A percentile compares a stretch with the other conserved stretches of the same genome.
Evolutionary conservation across 257 asterid species (phyloP).

Genomic region (Solanum phureja): DNA sequence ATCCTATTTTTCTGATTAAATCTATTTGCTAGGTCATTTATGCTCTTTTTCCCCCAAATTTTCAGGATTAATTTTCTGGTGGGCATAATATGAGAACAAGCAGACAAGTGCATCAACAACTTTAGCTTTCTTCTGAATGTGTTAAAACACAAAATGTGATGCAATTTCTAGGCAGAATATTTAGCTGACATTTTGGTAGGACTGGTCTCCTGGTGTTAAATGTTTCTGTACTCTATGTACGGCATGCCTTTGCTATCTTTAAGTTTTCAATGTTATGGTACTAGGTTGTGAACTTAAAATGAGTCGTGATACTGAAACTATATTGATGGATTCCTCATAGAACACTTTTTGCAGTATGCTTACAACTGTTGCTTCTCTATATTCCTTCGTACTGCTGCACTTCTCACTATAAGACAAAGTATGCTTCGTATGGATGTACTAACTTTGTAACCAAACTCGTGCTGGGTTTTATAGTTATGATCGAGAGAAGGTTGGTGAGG

Average conservation of each 20-base stretch:
- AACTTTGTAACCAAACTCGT: conserved; percentile 1
- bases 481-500: conserved; percentile 13
- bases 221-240: neutral
- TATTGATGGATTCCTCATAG: neutral
- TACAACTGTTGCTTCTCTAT: neutral
- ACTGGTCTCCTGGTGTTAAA: neutral
- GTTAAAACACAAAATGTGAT: neutral
- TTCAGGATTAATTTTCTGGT: conserved; percentile 12
- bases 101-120: neutral
- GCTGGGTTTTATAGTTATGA: conserved; percentile 11
- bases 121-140: neutral
- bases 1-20: neutral
- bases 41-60: neutral
- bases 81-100: neutral
- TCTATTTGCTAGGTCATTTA: neutral
- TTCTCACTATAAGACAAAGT: neutral
- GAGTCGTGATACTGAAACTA: neutral
- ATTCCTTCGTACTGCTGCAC: neutral
- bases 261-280: neutral
- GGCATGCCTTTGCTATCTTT: neutral
- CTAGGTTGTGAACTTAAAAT: neutral
- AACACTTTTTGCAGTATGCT: neutral
- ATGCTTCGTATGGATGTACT: neutral
- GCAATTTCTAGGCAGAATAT: neutral
- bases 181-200: conserved; percentile 2